A percentile compares a stretch with the other conserved stretches of the same genome.
Evolutionary conservation across 2,329 filamentous ascomycete genomes (phyloP).

Genomic region (Cytospora schulzeri): DNA sequence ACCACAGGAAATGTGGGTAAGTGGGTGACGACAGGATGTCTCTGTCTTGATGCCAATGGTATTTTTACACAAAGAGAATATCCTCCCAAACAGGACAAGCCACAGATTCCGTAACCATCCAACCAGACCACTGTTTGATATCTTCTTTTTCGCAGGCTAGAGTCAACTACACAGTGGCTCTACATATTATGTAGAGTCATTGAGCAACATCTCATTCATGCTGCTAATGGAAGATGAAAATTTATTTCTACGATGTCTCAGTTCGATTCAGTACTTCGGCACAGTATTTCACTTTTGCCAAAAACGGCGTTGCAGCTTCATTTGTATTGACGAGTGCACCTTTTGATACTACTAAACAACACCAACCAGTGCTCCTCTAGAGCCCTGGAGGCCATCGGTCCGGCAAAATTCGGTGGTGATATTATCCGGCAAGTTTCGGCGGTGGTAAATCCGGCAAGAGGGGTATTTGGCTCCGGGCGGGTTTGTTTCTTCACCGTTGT

Average conservation of each 20-base stretch:
- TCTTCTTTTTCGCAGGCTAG: neutral
- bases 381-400: conserved; percentile 11
- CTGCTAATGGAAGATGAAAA: neutral
- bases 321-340: conserved; percentile 5
- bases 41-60: neutral
- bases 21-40: neutral
- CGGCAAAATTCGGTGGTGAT: conserved; percentile 11
- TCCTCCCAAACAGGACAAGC: neutral
- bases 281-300: neutral
- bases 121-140: neutral
- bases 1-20: neutral
- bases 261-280: neutral
- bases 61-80: neutral
- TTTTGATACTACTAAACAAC: conserved; percentile 8
- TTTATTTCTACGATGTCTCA: neutral
- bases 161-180: neutral
- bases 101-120: neutral
- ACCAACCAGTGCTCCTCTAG: neutral
- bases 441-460: neutral
- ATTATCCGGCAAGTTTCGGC: neutral
- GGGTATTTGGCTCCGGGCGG: neutral
- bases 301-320: conserved; percentile 1
- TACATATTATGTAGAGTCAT: neutral
- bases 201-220: neutral
- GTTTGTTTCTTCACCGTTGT: conserved; percentile 5